Evolutionary conservation across 1,284 basidiomycete genomes (phyloP).

Genomic region (Ceratobasidium sp.): DNA sequence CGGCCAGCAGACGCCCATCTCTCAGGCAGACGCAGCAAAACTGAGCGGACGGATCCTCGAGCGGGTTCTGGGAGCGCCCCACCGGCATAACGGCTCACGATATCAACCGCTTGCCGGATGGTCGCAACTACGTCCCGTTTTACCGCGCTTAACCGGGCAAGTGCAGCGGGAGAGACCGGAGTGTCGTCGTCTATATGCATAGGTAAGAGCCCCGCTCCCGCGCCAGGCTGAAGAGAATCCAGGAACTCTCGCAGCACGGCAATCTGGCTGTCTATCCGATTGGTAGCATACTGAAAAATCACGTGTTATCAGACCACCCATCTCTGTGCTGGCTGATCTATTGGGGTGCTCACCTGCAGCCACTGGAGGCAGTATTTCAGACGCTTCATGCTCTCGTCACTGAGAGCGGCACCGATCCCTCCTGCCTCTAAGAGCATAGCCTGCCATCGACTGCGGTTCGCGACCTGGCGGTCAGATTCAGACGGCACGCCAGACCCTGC

Average conservation of each 20-base stretch:
- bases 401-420: constrained; percentile 88
- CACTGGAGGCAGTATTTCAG: constrained; percentile 90
- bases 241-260: constrained; percentile 86
- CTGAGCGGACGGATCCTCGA: constrained; percentile 78
- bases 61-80: constrained; percentile 88
- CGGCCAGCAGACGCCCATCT: constrained; percentile 73
- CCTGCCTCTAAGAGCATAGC: constrained; percentile 87
- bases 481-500: constrained; percentile 46
- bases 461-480: constrained; percentile 59
- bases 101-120: constrained; percentile 88
- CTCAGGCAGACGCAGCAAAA: constrained; percentile 85
- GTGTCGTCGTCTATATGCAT: constrained; percentile 59
- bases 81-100: constrained; percentile 89
- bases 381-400: constrained; percentile 90
- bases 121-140: constrained; percentile 88
- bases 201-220: constrained; percentile 51
- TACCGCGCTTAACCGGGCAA: constrained; percentile 77
- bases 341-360: constrained; percentile 73
- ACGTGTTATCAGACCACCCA: constrained; percentile 39
- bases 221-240: constrained; percentile 59
- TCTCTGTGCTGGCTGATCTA: constrained; percentile 14
- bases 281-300: constrained; percentile 79
- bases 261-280: constrained; percentile 90
- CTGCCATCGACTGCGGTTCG: constrained; percentile 83
- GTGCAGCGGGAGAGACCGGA: constrained; percentile 65